Evolutionary conservation across 2,329 filamentous ascomycete genomes (phyloP).

Genomic region (Alternaria brassicicola): DNA sequence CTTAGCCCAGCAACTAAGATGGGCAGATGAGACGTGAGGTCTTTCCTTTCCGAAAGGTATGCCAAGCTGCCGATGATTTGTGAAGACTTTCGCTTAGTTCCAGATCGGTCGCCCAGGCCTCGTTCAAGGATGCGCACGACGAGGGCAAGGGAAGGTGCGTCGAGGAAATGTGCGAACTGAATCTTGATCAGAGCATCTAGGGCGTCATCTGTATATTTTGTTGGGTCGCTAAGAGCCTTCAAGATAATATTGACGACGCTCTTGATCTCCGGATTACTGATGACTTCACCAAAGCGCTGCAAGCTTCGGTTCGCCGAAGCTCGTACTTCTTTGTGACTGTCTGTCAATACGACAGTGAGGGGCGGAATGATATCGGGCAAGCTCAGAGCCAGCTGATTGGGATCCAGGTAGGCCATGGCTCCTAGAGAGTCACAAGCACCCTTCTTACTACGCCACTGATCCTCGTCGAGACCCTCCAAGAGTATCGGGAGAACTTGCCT

Average conservation of each 20-base stretch:
- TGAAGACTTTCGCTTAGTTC: conserved; percentile 93
- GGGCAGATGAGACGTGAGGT: conserved; percentile 87
- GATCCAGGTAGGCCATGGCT: conserved; percentile 98
- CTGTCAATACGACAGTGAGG: conserved; percentile 89
- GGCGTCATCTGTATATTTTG: conserved; percentile 94
- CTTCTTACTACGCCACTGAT: conserved; percentile 98
- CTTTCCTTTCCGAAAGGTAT: conserved; percentile 94
- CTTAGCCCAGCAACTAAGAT: conserved; percentile 91
- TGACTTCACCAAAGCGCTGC: conserved; percentile 98
- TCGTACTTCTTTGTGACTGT: conserved; percentile 97
- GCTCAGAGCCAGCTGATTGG: conserved; percentile 89
- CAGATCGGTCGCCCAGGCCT: conserved; percentile 86
- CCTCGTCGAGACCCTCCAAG: conserved; percentile 88
- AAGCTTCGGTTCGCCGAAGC: conserved; percentile 91
- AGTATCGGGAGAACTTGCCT: conserved; percentile 92
- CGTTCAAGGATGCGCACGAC: conserved; percentile 95
- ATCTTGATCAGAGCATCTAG: conserved; percentile 95
- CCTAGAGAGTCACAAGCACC: conserved; percentile 95
- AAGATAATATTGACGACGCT: conserved; percentile 86
- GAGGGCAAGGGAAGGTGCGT: conserved; percentile 91
- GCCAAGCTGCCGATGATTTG: conserved; percentile 98
- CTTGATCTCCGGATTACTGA: conserved; percentile 97
- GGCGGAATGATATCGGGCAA: conserved; percentile 97
- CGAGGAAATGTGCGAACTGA: conserved; percentile 98
- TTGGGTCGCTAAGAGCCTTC: conserved; percentile 96